A percentile compares a stretch with the other conserved stretches of the same genome.
These are phyloP conservation scores for Quercus alba DNA, from an alignment of 306 rosid genomes.

Conservation along the genomic window DNA sequence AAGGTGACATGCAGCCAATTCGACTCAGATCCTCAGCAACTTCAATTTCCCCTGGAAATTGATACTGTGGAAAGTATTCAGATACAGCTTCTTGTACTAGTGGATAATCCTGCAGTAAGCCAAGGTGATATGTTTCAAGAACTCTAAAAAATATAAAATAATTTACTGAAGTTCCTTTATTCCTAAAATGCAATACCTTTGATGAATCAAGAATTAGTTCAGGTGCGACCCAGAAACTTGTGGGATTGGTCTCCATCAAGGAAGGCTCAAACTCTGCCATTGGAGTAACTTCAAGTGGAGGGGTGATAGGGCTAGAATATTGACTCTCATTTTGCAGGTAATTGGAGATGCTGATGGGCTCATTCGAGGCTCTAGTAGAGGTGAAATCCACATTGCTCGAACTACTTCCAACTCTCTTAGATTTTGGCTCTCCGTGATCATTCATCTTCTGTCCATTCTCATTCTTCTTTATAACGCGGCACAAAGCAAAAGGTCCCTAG, in stretches of 20 bases:
- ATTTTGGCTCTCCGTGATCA: slow-evolving; percentile 46
- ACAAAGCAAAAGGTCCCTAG: slow-evolving; percentile 79
- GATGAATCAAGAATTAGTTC: slow-evolving; percentile 85
- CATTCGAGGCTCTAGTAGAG: slow-evolving; percentile 28
- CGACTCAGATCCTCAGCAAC: slow-evolving; percentile 37
- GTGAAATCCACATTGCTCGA: slow-evolving; percentile 36
- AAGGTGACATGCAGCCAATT: slow-evolving; percentile 48
- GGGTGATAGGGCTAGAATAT: slow-evolving; percentile 43
- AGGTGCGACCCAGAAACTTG: slow-evolving; percentile 67
- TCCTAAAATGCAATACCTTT: slow-evolving; percentile 46
- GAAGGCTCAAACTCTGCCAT: slow-evolving; percentile 41
- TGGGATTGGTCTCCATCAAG: slow-evolving; percentile 38
- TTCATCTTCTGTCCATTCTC: slow-evolving; percentile 43
- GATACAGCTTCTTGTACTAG: slow-evolving; percentile 46
- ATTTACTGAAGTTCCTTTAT: not conserved
- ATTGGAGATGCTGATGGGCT: slow-evolving; percentile 32
- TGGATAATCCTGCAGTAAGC: slow-evolving; percentile 58
- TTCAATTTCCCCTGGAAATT: slow-evolving; percentile 42
- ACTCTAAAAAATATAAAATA: not conserved
- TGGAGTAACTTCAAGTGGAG: slow-evolving; percentile 42
- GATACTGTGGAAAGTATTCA: slow-evolving; percentile 41
- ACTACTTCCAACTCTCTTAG: slow-evolving; percentile 36
- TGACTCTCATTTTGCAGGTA: slow-evolving; percentile 44
- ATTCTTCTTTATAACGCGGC: slow-evolving; percentile 77
- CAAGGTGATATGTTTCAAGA: slow-evolving; percentile 17